These are phyloP conservation scores for Penicillium crustosum DNA, from an alignment of 2,329 filamentous ascomycete genomes.

Conservation along the genomic window DNA sequence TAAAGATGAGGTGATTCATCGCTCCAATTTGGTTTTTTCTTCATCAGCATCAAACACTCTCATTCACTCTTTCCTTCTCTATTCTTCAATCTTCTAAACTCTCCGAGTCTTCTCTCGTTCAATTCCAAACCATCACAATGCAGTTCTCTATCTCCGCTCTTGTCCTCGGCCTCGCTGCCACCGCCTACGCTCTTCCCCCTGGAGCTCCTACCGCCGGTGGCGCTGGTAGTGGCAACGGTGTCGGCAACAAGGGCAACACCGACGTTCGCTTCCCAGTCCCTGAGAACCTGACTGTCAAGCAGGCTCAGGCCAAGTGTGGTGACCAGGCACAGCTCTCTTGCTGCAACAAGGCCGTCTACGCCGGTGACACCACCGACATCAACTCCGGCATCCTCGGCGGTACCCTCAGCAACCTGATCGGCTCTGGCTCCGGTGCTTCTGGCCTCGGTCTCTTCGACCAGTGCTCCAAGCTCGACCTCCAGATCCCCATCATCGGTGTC, in stretches of 20 bases:
- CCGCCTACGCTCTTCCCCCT: conserved; percentile 34
- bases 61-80: conserved; percentile 30
- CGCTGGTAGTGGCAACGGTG: conserved; percentile 25
- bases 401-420: conserved; percentile 37
- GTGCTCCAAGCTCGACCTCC: conserved; percentile 42
- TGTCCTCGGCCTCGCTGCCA: conserved; percentile 37
- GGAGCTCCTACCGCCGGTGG: conserved; percentile 21
- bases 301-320: conserved; percentile 42
- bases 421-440: conserved; percentile 34
- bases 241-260: conserved; percentile 36
- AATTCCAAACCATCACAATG: conserved; percentile 38
- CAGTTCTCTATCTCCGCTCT: conserved; percentile 37
- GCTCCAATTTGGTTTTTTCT: conserved; percentile 20
- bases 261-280: conserved; percentile 36
- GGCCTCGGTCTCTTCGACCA: conserved; percentile 43
- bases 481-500: conserved; percentile 31
- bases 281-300: conserved; percentile 35
- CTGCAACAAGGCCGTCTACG: conserved; percentile 42
- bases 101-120: conserved; percentile 30
- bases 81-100: conserved; percentile 7
- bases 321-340: conserved; percentile 40
- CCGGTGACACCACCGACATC: conserved; percentile 37
- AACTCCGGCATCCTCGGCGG: conserved; percentile 35
- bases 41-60: conserved; percentile 33
- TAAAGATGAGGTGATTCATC: conserved; percentile 32